Evolutionary conservation across 345 rosid genomes (phyloP), one percentile per base, ranked within the genome.

Genomic region (Moricandia arvensis): DNA sequence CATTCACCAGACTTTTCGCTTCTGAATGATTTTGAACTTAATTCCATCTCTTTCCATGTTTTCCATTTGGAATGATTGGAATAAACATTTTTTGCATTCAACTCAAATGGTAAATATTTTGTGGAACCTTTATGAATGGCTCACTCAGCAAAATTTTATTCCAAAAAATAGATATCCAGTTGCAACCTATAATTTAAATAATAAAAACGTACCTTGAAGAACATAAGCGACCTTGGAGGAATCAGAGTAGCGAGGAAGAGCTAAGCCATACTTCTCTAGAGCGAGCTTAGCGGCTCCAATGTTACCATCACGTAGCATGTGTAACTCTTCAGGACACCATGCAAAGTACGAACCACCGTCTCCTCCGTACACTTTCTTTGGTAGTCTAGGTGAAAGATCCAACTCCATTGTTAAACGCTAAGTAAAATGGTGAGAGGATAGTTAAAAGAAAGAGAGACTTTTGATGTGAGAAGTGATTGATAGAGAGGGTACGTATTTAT

Each of bases 221-320:
- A 91, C 93, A 79, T 94, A 90, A 59, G 97, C 96, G 58, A 94
- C 96, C 83, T 87, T 91, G 7, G 91, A 76, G 15, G 97, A 94
- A 75, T 94, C 97, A 64, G 90, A 87, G 86, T 91, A 94, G 6
- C 88, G 82, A 79, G 97, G 98, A 60, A 90, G 88, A 64, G 92
- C 96, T 35, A 94, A 80, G 58, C 98, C 98, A 68, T 83, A 24
- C 85, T 89, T 91, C 80, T 85, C 89, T 1, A 94, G 97, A 55
- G 84, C 85, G 45, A 94, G 93, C 77, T 94, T 91, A 26, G 96
- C 89, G 4, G 98, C 97, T 7, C 96, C 98, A 21, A 94, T 91
- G 83, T 91, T 90, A 0, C 91, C 97, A 33, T 83, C 30, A 5
- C 81, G 73, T 17, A 91, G 82, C 98, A 94, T 91, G 0, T 95